Percentiles rank a stretch among this genome's conserved stretches.
Conservation (phyloP, 1,284 basidiomycete genomes). For the Fomitiporia mediterranea region DNA sequence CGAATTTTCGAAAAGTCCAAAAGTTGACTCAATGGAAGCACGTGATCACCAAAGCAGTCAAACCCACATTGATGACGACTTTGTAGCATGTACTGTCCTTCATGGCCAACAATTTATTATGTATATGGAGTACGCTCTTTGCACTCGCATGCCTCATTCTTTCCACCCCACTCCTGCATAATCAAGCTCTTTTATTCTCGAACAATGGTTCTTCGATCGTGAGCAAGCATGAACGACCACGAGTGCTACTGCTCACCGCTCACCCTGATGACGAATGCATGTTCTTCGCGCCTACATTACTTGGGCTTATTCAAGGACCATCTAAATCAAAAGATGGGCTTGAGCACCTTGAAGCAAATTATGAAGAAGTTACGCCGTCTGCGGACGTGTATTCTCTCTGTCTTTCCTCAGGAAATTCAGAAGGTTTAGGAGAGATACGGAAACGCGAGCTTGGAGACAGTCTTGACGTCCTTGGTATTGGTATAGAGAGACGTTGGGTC, state of each 20-base stretch:
- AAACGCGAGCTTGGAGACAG: constrained; percentile 63
- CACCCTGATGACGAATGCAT: constrained; percentile 92
- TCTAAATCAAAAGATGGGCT: no score
- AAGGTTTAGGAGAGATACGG: constrained; percentile 70
- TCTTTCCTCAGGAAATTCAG: constrained; percentile 70
- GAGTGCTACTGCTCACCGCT: constrained; percentile 70
- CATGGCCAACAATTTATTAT: neutral
- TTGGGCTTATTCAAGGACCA: constrained; percentile 37
- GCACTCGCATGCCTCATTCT: neutral
- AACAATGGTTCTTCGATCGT: neutral
- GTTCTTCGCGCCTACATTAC: constrained; percentile 85
- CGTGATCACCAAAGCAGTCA: no score
- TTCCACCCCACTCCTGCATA: neutral
- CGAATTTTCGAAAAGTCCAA: no score
- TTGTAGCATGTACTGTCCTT: neutral
- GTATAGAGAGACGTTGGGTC: constrained; percentile 48
- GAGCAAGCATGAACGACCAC: neutral
- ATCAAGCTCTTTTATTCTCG: neutral
- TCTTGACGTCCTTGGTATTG: constrained; percentile 69
- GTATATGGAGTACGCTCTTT: neutral
- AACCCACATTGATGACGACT: no score
- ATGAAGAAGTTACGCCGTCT: neutral
- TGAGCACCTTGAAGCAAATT: no score
- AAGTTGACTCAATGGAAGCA: no score
- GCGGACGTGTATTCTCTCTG: constrained; percentile 50